Base-by-base conservation (phyloP, 305 asterid species). In the Galium porrigens region DNA sequence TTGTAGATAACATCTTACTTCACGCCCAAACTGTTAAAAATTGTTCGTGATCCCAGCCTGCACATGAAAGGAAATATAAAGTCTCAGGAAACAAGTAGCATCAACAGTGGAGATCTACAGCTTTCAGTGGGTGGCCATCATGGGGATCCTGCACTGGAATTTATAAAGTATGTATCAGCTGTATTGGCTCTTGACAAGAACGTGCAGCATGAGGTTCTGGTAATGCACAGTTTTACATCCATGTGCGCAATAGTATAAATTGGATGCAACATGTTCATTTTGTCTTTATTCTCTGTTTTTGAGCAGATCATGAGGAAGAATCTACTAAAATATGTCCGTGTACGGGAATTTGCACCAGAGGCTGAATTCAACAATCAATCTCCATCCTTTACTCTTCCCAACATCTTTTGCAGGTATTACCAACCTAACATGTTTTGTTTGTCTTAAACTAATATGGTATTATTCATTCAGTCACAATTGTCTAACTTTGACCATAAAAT, bases 191-290 rank as follows among this genome's bases (percentile, higher is more conserved):
- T 92, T 70, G 99, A 92, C 81, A 86, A 83, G 74, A 83, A 79
- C 65, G 96, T 92, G 77, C 95, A 89, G 83, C 94, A 92, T 80
- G 96, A 92, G 80, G 88, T 92, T 73, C 86, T 92, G 92, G 97
- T 90, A 90, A 75, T 59, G 74, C 69, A 22, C 12, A 51, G 6
- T 33, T 53, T 5, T 12, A 5, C 6, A 3, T 44, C 22, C 3
- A 41, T 12, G 10, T 5, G 36, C 2, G 0, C 5, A 42, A 30
- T 29, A 63, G 59, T 44, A 15, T 27, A 48, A 20, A 34, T 20
- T 59, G 41, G n/a, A 22, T 22, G 41, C 15, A 3, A 4, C 55
- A 2, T 29, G 56, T 36, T 66, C 9, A 7, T 59, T 59, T 59
- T 36, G 30, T 59, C 14, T 20, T 48, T 25, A 20, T 32, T 48